These are phyloP conservation scores for Geotrichum aggregatum DNA, from an alignment of 1,139 yeast species.

Conservation along the genomic window DNA sequence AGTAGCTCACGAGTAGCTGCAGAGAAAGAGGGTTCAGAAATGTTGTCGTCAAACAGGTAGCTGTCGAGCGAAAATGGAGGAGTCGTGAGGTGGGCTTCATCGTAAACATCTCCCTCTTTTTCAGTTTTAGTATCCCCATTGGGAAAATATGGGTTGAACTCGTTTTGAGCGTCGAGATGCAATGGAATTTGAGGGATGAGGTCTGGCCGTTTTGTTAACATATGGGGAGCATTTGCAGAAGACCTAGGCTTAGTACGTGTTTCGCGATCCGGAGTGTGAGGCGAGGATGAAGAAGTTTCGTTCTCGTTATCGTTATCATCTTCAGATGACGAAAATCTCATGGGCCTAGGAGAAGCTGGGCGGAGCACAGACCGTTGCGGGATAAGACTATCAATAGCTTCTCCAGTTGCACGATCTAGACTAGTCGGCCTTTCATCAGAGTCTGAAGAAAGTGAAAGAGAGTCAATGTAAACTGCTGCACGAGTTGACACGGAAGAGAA, in stretches of 20 bases:
- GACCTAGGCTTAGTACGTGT: not conserved
- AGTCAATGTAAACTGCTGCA: slow-evolving; percentile 20
- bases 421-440: slow-evolving; percentile 14
- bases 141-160: slow-evolving; percentile 13
- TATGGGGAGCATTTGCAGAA: slow-evolving; percentile 8
- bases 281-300: slow-evolving; percentile 15
- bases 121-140: slow-evolving; percentile 4
- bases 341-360: slow-evolving; percentile 18
- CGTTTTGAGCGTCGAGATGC: slow-evolving; percentile 6
- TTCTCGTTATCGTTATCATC: slow-evolving; percentile 14
- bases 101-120: slow-evolving; percentile 23
- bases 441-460: not conserved
- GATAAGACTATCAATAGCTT: not conserved
- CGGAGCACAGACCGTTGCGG: slow-evolving; percentile 18
- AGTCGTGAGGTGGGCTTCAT: slow-evolving; percentile 9
- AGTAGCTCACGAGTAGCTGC: slow-evolving; percentile 28
- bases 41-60: slow-evolving; percentile 11
- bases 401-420: slow-evolving; percentile 3
- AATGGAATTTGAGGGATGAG: slow-evolving; percentile 15
- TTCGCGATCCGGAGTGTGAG: slow-evolving; percentile 17
- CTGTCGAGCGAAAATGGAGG: slow-evolving; percentile 18
- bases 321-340: not conserved
- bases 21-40: slow-evolving; percentile 11
- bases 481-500: slow-evolving; percentile 19
- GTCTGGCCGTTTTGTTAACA: not conserved